These are phyloP conservation scores for Ogataea parapolymorpha DNA, from an alignment of 805 yeast species.

Conservation along the genomic window DNA sequence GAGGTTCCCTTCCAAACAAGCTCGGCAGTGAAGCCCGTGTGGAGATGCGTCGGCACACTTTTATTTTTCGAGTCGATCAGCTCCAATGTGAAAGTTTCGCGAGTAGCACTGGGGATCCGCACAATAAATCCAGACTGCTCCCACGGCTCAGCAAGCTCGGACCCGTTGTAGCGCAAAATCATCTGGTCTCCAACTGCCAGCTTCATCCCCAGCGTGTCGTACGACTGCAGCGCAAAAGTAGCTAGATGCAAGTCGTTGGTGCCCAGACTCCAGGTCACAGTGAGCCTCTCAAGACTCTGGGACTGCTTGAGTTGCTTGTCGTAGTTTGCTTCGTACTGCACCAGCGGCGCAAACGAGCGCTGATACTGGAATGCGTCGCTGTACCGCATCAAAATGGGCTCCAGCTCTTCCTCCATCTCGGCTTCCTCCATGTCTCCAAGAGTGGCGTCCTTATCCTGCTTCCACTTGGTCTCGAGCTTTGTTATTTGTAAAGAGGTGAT, in stretches of 20 bases:
- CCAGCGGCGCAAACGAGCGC: slow-evolving; percentile 77
- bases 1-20: slow-evolving; percentile 88
- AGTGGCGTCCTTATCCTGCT: slow-evolving; percentile 65
- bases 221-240: slow-evolving; percentile 63
- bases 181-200: slow-evolving; percentile 86
- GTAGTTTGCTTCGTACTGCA: slow-evolving; percentile 76
- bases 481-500: slow-evolving; percentile 63
- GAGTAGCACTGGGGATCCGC: slow-evolving; percentile 61
- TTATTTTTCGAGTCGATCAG: slow-evolving; percentile 40
- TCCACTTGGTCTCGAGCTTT: slow-evolving; percentile 79
- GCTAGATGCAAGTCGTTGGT: slow-evolving; percentile 64
- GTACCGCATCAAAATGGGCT: slow-evolving; percentile 73
- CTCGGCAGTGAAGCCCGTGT: slow-evolving; percentile 73
- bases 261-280: slow-evolving; percentile 71
- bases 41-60: slow-evolving; percentile 56
- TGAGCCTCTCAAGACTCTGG: slow-evolving; percentile 68
- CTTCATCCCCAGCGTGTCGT: slow-evolving; percentile 61
- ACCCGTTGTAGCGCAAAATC: slow-evolving; percentile 59
- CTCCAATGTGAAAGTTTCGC: slow-evolving; percentile 72
- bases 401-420: slow-evolving; percentile 54
- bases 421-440: slow-evolving; percentile 59
- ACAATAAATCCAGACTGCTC: slow-evolving; percentile 68
- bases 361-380: slow-evolving; percentile 84
- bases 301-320: slow-evolving; percentile 74
- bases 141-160: slow-evolving; percentile 57